Evolutionary conservation across 1,139 yeast genomes (phyloP).

Genomic region (Candida neerlandica): DNA sequence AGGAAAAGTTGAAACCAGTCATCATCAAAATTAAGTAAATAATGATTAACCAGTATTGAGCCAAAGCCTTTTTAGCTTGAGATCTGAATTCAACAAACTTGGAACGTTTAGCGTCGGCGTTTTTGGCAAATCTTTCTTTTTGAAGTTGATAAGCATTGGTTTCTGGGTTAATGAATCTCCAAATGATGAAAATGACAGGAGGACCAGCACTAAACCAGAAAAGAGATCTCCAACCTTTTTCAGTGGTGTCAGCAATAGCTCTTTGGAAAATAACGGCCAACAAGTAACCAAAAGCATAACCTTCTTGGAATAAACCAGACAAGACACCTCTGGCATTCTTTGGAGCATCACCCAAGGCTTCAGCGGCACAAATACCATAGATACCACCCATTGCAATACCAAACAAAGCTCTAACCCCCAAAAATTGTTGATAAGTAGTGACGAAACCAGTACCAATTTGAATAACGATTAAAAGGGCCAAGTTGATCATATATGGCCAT

Average conservation of each 20-base stretch:
- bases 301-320: slow-evolving; percentile 42
- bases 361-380: slow-evolving; percentile 42
- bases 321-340: slow-evolving; percentile 40
- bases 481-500: slow-evolving; percentile 39
- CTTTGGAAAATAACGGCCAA: slow-evolving; percentile 46
- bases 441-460: slow-evolving; percentile 48
- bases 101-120: slow-evolving; percentile 17
- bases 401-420: slow-evolving; percentile 43
- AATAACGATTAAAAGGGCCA: slow-evolving; percentile 32
- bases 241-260: slow-evolving; percentile 37
- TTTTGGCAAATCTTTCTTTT: slow-evolving; percentile 22
- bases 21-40: slow-evolving; percentile 39
- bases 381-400: slow-evolving; percentile 50
- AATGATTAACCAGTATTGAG: slow-evolving; percentile 41
- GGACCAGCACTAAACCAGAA: slow-evolving; percentile 50
- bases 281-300: slow-evolving; percentile 48
- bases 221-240: slow-evolving; percentile 40
- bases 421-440: slow-evolving; percentile 37
- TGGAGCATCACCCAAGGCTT: slow-evolving; percentile 43
- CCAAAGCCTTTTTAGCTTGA: slow-evolving; percentile 31
- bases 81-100: slow-evolving; percentile 17
- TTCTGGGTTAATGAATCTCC: slow-evolving; percentile 42
- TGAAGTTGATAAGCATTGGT: slow-evolving; percentile 38
- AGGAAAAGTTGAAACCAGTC: slow-evolving; percentile 47
- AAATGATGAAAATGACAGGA: slow-evolving; percentile 37